These are phyloP conservation scores for Typha latifolia DNA, from an alignment of 176 grass and related monocot species.

Conservation along the genomic window DNA sequence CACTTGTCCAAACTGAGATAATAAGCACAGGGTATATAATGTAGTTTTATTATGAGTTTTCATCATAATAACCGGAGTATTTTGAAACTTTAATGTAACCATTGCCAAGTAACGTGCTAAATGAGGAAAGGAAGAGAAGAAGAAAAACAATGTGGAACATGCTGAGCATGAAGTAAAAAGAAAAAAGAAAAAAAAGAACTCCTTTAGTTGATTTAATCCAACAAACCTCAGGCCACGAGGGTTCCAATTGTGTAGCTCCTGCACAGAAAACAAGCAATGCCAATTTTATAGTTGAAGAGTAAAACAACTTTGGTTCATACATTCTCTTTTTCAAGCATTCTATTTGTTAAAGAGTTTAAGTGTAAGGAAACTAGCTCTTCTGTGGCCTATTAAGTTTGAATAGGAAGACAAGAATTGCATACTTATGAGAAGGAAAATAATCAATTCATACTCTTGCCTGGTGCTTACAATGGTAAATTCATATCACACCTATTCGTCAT, in stretches of 20 bases:
- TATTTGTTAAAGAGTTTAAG: background rate
- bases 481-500: background rate
- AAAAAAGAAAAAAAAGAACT: background rate
- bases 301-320: too few species aligned
- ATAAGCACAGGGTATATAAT: too few species aligned
- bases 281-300: too few species aligned
- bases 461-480: background rate
- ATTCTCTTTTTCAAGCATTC: too few species aligned
- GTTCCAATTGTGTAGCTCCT: slow-evolving; percentile 77
- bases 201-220: background rate
- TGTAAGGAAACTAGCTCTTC: background rate
- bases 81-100: too few species aligned
- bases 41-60: too few species aligned
- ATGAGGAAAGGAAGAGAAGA: too few species aligned
- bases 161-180: background rate
- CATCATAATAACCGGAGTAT: too few species aligned
- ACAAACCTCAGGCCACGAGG: slow-evolving; percentile 74
- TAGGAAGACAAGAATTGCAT: background rate
- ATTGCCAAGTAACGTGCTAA: too few species aligned
- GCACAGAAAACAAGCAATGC: slow-evolving; percentile 12
- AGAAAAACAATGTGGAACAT: too few species aligned
- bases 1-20: too few species aligned
- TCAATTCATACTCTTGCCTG: background rate
- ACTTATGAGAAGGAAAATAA: background rate
- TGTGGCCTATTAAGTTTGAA: background rate